Conservation (phyloP, 164 flowering plant genomes). For the Aristolochia californica region DNA sequence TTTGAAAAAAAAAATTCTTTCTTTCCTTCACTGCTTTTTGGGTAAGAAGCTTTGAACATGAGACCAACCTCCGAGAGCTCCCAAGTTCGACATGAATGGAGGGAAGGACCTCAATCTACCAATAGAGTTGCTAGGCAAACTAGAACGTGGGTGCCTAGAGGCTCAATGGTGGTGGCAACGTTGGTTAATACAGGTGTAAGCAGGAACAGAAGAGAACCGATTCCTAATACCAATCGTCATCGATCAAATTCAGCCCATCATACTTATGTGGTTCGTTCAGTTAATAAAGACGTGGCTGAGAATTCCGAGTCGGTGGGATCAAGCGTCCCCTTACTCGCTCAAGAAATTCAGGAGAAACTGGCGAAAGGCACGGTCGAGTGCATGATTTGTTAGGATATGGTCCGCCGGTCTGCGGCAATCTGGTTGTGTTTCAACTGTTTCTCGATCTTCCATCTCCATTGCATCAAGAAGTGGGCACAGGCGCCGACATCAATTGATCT, state of each 20-base stretch:
- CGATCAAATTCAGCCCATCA: constrained; percentile 20
- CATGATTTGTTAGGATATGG: constrained; percentile 98
- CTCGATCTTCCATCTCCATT: constrained; percentile 73
- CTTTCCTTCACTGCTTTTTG: background rate
- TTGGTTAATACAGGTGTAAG: background rate
- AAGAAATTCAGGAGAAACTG: constrained; percentile 87
- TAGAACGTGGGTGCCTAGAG: constrained; percentile 50
- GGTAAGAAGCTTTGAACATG: constrained; percentile 1
- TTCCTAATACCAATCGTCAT: constrained; percentile 8
- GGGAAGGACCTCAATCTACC: constrained; percentile 28
- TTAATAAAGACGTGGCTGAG: constrained; percentile 10
- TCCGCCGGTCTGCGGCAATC: constrained; percentile 64
- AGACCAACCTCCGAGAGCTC: constrained; percentile 24
- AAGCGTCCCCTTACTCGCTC: constrained; percentile 72
- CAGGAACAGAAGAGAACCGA: background rate
- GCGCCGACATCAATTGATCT: constrained; percentile 85
- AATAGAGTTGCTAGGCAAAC: constrained; percentile 27
- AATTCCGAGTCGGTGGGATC: constrained; percentile 16
- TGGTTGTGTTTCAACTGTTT: constrained; percentile 96
- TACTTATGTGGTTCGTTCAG: constrained; percentile 13
- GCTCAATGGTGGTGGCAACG: constrained; percentile 16
- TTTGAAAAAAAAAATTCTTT: background rate
- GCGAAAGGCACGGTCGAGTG: constrained; percentile 68
- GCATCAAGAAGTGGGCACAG: constrained; percentile 91
- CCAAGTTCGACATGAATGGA: constrained; percentile 33